These are phyloP conservation scores for Auricularia sp. DNA, from an alignment of 768 basidiomycete genomes.

Conservation along the genomic window DNA sequence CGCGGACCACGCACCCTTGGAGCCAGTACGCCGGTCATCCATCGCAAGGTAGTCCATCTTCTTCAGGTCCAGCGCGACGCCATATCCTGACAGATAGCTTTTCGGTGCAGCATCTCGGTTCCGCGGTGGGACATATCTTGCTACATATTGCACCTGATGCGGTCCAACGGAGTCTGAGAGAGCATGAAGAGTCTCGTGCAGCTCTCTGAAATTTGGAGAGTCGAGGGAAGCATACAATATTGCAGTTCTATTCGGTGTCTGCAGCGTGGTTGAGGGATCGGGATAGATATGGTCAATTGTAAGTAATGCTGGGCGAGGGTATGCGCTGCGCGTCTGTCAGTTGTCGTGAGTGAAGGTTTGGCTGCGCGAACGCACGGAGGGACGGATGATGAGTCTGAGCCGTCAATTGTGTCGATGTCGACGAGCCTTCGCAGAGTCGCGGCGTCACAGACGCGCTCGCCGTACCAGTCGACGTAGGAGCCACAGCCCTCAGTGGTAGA, in stretches of 20 bases:
- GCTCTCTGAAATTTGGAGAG: conserved; percentile 55
- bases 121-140: conserved; percentile 53
- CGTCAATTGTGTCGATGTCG: conserved; percentile 39
- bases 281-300: conserved; percentile 74
- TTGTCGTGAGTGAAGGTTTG: background rate
- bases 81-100: conserved; percentile 73
- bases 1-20: conserved; percentile 11
- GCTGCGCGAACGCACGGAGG: background rate
- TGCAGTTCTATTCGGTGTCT: conserved; percentile 49
- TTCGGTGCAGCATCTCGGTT: conserved; percentile 17
- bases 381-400: conserved; percentile 8
- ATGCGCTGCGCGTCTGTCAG: conserved; percentile 16
- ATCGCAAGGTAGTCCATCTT: conserved; percentile 94
- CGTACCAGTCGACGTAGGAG: conserved; percentile 83
- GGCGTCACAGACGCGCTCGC: conserved; percentile 57
- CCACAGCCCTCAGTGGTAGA: conserved; percentile 35
- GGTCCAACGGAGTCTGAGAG: conserved; percentile 31
- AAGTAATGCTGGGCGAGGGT: conserved; percentile 40
- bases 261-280: conserved; percentile 32
- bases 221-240: conserved; percentile 67
- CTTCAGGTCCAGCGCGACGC: conserved; percentile 86
- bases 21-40: conserved; percentile 61
- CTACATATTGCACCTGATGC: conserved; percentile 58
- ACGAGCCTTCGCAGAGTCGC: conserved; percentile 47
- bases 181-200: conserved; percentile 55